Conservation (phyloP, 768 basidiomycete genomes). For the Hysterangium stoloniferum region DNA sequence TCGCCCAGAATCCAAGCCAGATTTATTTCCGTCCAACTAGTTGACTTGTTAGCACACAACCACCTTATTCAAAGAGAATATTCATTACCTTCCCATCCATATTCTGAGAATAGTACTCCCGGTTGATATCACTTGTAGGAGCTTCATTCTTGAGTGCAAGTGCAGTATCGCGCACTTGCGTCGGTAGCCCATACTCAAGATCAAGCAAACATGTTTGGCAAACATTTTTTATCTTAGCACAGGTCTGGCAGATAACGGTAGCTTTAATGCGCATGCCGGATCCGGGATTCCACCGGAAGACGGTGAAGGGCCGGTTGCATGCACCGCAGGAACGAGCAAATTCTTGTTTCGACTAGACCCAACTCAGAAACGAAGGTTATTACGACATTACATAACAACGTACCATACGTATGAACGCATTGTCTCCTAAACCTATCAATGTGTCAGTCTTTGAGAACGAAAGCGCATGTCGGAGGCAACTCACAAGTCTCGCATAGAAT, state of each 20-base stretch:
- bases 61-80: not conserved
- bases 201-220: conserved; percentile 98
- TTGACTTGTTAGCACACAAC: conserved; percentile 4
- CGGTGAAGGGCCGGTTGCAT: conserved; percentile 92
- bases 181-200: conserved; percentile 91
- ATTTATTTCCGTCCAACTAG: conserved; percentile 67
- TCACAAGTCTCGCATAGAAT: conserved; percentile 90
- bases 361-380: not conserved
- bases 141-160: conserved; percentile 79
- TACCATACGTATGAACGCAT: conserved; percentile 94
- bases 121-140: conserved; percentile 94
- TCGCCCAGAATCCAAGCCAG: conserved; percentile 48
- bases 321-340: conserved; percentile 95
- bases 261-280: conserved; percentile 90
- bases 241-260: conserved; percentile 95
- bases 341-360: conserved; percentile 92
- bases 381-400: conserved; percentile 17
- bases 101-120: conserved; percentile 92
- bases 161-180: conserved; percentile 95
- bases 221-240: conserved; percentile 91
- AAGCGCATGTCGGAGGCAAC: conserved; percentile 21
- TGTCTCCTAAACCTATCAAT: conserved; percentile 66
- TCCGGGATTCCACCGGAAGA: conserved; percentile 98
- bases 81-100: conserved; percentile 73
- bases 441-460: conserved; percentile 8